Percentiles rank a stretch among this genome's conserved stretches.
phyloP scores from a whole-genome alignment of 1,284 basidiomycete genomes.

The Melanopsichium pennsylvanicum region DNA sequence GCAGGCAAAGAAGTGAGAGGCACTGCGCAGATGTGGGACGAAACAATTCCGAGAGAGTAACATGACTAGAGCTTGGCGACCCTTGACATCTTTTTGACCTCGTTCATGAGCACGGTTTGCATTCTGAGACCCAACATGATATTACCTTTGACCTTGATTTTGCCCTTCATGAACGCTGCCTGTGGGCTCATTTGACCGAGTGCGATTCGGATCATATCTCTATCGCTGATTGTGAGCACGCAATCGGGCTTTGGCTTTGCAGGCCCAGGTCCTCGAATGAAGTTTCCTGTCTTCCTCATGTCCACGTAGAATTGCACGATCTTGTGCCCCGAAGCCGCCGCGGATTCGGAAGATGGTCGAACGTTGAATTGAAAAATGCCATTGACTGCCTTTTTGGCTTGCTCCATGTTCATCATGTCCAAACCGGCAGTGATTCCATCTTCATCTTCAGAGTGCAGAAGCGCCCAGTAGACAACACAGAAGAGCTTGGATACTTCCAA shows the following conservation, averaged over 20 bases:
- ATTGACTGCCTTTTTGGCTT: constrained; percentile 54
- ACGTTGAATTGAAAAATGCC: constrained; percentile 55
- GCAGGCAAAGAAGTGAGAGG: neutral
- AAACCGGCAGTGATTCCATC: constrained; percentile 45
- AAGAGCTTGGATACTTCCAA: constrained; percentile 42
- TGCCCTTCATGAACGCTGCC: constrained; percentile 54
- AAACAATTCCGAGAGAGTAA: too few relatives aligned
- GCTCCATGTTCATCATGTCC: constrained; percentile 51
- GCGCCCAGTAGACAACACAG: constrained; percentile 46
- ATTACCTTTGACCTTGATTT: constrained; percentile 55
- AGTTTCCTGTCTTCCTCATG: constrained; percentile 47
- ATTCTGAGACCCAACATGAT: constrained; percentile 55
- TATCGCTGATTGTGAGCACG: constrained; percentile 43
- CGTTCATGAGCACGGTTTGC: constrained; percentile 51
- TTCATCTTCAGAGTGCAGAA: constrained; percentile 39
- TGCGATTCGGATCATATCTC: constrained; percentile 55
- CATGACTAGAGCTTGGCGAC: constrained; percentile 38
- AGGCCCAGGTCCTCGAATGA: constrained; percentile 39
- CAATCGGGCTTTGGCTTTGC: constrained; percentile 55
- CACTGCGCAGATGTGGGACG: neutral
- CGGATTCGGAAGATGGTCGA: constrained; percentile 18
- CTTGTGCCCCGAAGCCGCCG: constrained; percentile 16
- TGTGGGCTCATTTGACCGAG: constrained; percentile 52
- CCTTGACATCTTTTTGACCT: constrained; percentile 50
- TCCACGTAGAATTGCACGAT: constrained; percentile 49